Conservation (phyloP, 2,329 filamentous ascomycete species). For the Sclerotinia minor region DNA sequence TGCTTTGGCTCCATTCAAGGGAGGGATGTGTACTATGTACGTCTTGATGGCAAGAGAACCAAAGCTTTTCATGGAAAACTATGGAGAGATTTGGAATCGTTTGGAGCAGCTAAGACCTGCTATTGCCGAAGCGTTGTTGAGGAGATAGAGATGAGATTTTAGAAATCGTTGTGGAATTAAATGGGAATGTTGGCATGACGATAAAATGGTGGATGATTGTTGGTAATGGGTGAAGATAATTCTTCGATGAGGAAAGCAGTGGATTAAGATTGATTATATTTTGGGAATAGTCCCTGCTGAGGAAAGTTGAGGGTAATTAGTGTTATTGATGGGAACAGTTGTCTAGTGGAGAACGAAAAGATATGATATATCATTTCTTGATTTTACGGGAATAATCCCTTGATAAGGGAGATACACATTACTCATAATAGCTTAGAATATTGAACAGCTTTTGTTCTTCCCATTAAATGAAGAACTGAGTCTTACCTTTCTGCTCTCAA, state of each 20-base stretch:
- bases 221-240: not conserved
- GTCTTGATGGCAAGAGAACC: slow-evolving; percentile 20
- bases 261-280: not conserved
- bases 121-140: slow-evolving; percentile 10
- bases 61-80: not conserved
- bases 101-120: not conserved
- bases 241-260: not conserved
- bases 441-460: not conserved
- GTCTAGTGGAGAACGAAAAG: too few species aligned
- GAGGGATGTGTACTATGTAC: slow-evolving; percentile 9
- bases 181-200: not conserved
- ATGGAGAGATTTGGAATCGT: slow-evolving; percentile 15
- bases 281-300: not conserved
- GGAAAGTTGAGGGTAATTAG: not conserved
- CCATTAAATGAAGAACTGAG: not conserved
- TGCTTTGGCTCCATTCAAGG: slow-evolving; percentile 15
- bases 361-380: not conserved
- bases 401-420: not conserved
- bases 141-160: not conserved
- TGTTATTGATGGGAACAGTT: not conserved
- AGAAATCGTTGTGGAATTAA: too few species aligned
- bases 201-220: too few species aligned
- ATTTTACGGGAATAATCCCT: not conserved
- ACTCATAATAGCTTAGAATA: not conserved
- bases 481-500: not conserved